Evolutionary conservation across 2,329 filamentous ascomycete genomes (phyloP).

Genomic region (Diaporthe capsici): DNA sequence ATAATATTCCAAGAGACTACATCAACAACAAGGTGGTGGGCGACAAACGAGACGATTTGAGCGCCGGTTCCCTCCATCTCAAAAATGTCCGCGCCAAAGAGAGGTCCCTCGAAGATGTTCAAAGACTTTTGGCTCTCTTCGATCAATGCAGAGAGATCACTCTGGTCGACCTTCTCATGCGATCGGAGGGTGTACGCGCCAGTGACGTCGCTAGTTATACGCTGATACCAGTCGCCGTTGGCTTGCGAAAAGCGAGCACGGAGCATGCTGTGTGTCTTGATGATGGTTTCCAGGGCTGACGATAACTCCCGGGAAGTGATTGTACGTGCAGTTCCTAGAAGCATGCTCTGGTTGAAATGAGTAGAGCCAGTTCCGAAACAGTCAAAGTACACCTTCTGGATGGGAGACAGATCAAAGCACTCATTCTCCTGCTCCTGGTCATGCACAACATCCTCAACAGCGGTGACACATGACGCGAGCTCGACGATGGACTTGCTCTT

Average conservation of each 20-base stretch:
- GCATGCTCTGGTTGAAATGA: slow-evolving; percentile 21
- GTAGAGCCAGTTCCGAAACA: not conserved
- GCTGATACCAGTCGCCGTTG: not conserved
- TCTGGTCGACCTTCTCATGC: not conserved
- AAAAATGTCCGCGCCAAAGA: not conserved
- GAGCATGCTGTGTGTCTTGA: slow-evolving; percentile 11
- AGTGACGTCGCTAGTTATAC: not conserved
- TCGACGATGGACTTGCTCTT: slow-evolving; percentile 19
- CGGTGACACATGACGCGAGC: slow-evolving; percentile 13
- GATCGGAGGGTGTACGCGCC: not conserved
- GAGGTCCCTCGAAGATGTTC: slow-evolving; percentile 9
- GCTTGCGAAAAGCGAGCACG: not conserved
- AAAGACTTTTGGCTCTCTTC: slow-evolving; percentile 8
- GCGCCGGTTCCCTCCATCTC: not conserved
- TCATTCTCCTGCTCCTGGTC: slow-evolving; percentile 16
- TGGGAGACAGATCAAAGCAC: not conserved
- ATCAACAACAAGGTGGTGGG: slow-evolving; percentile 7
- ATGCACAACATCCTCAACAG: slow-evolving; percentile 9
- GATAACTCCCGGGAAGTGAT: slow-evolving; percentile 1
- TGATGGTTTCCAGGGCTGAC: not conserved
- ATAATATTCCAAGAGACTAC: slow-evolving; percentile 14
- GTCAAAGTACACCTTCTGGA: slow-evolving; percentile 9
- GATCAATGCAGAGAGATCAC: not conserved
- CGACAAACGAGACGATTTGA: not conserved
- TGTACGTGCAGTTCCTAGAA: not conserved